phyloP scores from a whole-genome alignment of 164 flowering plant species.

The Warburgia ugandensis region DNA sequence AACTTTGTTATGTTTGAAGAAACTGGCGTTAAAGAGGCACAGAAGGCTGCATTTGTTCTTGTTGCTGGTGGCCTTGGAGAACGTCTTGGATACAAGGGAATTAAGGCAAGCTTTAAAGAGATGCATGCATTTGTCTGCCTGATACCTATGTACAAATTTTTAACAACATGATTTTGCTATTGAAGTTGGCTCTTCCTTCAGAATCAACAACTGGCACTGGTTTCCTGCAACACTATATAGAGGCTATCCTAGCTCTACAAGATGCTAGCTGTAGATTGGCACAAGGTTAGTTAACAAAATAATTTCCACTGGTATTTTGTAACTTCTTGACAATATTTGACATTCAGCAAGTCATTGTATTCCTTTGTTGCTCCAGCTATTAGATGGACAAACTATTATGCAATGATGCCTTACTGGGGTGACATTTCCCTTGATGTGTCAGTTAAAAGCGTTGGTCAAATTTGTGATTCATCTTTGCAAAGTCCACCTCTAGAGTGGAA shows the following conservation, averaged over 20 bases:
- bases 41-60: constrained; percentile 89
- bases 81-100: constrained; percentile 97
- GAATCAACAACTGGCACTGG: constrained; percentile 77
- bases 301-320: neutral
- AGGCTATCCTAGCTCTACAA: constrained; percentile 77
- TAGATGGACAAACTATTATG: too few relatives aligned
- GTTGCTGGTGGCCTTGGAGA: constrained; percentile 99
- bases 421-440: too few relatives aligned
- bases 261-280: constrained; percentile 51
- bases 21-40: constrained; percentile 64
- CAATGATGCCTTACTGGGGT: too few relatives aligned
- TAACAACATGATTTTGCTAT: constrained; percentile 7
- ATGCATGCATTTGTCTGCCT: neutral
- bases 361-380: too few relatives aligned
- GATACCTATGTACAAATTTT: neutral
- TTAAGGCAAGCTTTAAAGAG: constrained; percentile 63
- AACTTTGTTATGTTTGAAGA: constrained; percentile 68
- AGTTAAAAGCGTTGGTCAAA: too few relatives aligned
- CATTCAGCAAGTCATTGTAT: too few relatives aligned
- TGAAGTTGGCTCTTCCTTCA: constrained; percentile 85
- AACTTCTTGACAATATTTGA: too few relatives aligned
- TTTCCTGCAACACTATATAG: constrained; percentile 81
- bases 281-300: constrained; percentile 33
- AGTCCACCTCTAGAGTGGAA: too few relatives aligned
- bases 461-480: too few relatives aligned